A percentile compares a stretch with the other conserved stretches of the same genome.
Conservation (phyloP, 1,284 basidiomycete genomes). For the Tremellales sp. region DNA sequence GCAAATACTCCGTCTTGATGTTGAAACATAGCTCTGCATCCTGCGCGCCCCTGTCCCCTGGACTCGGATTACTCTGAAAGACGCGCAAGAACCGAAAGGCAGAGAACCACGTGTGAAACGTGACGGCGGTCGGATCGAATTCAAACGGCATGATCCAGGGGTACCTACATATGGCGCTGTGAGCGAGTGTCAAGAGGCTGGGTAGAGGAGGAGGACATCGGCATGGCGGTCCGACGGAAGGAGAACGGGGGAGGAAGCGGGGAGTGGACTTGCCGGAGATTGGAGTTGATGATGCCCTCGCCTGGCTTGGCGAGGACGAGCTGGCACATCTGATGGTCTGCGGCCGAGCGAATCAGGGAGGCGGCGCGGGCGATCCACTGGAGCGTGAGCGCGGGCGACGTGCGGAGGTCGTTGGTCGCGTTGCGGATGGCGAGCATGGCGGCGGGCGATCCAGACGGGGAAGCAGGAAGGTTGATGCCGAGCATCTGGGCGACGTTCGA, state of each 20-base stretch:
- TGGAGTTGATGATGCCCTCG: slow-evolving; percentile 25
- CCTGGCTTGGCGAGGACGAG: slow-evolving; percentile 16
- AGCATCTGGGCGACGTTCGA: slow-evolving; percentile 33
- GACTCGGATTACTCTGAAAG: slow-evolving; percentile 25
- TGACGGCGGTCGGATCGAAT: slow-evolving; percentile 7
- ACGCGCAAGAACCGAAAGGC: slow-evolving; percentile 21
- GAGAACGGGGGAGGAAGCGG: neutral
- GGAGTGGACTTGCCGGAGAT: slow-evolving; percentile 17
- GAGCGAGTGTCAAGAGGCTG: neutral
- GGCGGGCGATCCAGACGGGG: neutral
- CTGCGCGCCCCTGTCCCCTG: too few species aligned
- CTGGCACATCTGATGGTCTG: slow-evolving; percentile 9
- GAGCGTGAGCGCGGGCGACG: slow-evolving; percentile 1
- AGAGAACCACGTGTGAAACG: slow-evolving; percentile 22
- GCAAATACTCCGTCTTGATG: too few species aligned
- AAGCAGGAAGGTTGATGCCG: slow-evolving; percentile 10
- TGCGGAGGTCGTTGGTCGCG: slow-evolving; percentile 3
- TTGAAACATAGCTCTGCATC: too few species aligned
- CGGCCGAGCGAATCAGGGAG: slow-evolving; percentile 3
- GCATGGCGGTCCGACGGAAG: neutral
- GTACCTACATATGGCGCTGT: slow-evolving; percentile 13
- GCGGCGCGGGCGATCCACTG: slow-evolving; percentile 10
- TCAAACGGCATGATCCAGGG: slow-evolving; percentile 28
- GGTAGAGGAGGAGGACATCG: neutral
- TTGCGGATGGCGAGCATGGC: slow-evolving; percentile 1